A percentile compares a stretch with the other conserved stretches of the same genome.
Evolutionary conservation across 2,329 filamentous ascomycete species (phyloP).

Genomic region (Nothopassalora personata): DNA sequence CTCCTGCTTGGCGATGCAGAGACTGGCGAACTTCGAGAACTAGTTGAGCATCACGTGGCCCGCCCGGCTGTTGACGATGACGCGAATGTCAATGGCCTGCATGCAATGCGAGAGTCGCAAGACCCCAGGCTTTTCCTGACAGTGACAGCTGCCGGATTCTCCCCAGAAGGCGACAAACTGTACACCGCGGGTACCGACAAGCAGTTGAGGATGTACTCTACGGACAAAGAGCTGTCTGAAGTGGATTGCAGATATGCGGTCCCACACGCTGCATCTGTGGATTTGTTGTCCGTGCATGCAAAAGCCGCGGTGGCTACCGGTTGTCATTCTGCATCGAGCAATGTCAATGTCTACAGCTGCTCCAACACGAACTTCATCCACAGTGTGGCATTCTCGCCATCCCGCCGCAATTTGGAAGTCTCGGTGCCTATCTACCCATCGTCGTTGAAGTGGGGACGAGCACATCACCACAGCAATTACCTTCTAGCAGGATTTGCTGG

Average conservation of each 20-base stretch:
- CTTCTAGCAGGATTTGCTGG: constrained; percentile 52
- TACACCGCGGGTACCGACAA: constrained; percentile 50
- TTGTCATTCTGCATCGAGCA: constrained; percentile 12
- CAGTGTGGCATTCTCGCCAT: constrained; percentile 16
- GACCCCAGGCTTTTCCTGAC: constrained; percentile 53
- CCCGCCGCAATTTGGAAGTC: constrained; percentile 23
- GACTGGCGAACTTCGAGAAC: constrained; percentile 43
- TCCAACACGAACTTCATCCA: not conserved
- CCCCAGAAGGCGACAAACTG: constrained; percentile 29
- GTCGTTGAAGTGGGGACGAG: constrained; percentile 45
- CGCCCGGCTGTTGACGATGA: constrained; percentile 37
- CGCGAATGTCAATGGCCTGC: constrained; percentile 37
- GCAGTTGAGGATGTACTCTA: constrained; percentile 39
- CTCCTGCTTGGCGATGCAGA: constrained; percentile 48
- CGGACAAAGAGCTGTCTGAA: constrained; percentile 4
- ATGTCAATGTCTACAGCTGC: constrained; percentile 20
- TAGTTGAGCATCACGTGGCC: constrained; percentile 49
- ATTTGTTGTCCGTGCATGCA: constrained; percentile 42
- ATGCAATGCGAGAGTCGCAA: constrained; percentile 45
- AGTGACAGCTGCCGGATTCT: constrained; percentile 52
- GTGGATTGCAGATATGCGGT: constrained; percentile 26
- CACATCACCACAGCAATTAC: constrained; percentile 34
- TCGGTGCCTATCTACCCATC: constrained; percentile 36
- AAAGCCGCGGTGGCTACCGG: constrained; percentile 22
- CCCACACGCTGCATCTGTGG: constrained; percentile 45